Conservation (phyloP, 2,329 filamentous ascomycete species). For the Alternaria metachromatica region DNA sequence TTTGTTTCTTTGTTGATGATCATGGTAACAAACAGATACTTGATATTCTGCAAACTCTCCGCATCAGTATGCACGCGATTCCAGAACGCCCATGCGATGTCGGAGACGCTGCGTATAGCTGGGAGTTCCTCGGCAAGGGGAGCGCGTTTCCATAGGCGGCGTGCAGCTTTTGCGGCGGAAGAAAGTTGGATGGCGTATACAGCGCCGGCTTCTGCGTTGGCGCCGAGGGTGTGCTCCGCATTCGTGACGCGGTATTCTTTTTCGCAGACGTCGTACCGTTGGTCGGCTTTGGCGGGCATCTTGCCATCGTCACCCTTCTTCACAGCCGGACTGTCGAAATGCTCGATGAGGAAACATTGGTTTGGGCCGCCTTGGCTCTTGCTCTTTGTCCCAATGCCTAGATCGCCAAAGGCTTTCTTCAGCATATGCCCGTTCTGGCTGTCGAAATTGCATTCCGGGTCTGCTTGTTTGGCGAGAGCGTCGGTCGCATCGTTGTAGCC, state of each 20-base stretch:
- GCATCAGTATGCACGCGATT: constrained; percentile 1
- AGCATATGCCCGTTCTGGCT: not conserved
- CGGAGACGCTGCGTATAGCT: constrained; percentile 19
- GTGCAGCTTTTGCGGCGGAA: too few relatives aligned
- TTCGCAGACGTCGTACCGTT: constrained; percentile 22
- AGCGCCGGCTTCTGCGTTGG: too few relatives aligned
- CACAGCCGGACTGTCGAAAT: constrained; percentile 7
- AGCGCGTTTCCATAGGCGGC: too few relatives aligned
- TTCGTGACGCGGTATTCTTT: constrained; percentile 17
- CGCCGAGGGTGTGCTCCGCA: too few relatives aligned
- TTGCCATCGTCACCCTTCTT: constrained; percentile 1
- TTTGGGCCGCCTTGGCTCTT: constrained; percentile 18
- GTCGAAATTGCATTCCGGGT: constrained; percentile 15
- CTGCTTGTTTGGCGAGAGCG: constrained; percentile 2
- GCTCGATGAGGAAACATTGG: constrained; percentile 21
- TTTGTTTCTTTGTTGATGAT: constrained; percentile 22
- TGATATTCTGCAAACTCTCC: constrained; percentile 17
- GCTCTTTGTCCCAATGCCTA: constrained; percentile 12
- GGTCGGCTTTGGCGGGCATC: constrained; percentile 3
- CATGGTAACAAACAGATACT: constrained; percentile 24
- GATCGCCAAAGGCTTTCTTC: constrained; percentile 3
- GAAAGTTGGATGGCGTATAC: too few relatives aligned
- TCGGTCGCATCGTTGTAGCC: constrained; percentile 18
- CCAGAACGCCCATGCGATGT: constrained; percentile 33
- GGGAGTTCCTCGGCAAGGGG: constrained; percentile 18